Evolutionary conservation across 768 basidiomycete species (phyloP).

Genomic region (Grammothele lineata): DNA sequence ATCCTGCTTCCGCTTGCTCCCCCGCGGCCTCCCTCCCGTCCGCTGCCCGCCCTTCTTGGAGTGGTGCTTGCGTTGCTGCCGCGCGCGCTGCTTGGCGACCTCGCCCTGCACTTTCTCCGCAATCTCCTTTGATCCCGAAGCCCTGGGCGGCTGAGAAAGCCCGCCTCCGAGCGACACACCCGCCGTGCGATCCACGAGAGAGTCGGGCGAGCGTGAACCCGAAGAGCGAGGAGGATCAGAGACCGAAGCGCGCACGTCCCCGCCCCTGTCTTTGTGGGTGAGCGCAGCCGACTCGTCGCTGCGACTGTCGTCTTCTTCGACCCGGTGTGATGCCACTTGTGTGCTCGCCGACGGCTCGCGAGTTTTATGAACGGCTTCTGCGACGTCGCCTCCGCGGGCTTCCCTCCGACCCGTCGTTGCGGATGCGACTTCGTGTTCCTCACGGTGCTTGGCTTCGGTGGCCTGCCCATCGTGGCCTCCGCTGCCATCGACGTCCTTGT

Average conservation of each 20-base stretch:
- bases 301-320: too few relatives aligned
- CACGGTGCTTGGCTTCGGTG: constrained; percentile 6
- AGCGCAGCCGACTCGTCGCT: too few relatives aligned
- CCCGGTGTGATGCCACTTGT: too few relatives aligned
- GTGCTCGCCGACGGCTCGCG: background rate
- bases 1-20: constrained; percentile 85
- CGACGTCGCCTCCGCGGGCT: background rate
- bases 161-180: constrained; percentile 29
- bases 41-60: constrained; percentile 62
- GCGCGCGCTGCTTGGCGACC: constrained; percentile 52
- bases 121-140: constrained; percentile 34
- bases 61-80: constrained; percentile 74
- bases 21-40: constrained; percentile 62
- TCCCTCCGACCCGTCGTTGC: background rate
- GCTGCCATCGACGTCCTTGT: constrained; percentile 22
- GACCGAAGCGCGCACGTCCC: constrained; percentile 10
- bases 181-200: constrained; percentile 40
- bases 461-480: constrained; percentile 13
- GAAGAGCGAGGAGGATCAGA: constrained; percentile 14
- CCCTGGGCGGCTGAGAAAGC: background rate
- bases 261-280: constrained; percentile 1
- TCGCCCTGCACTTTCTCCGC: constrained; percentile 60
- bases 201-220: constrained; percentile 29
- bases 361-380: constrained; percentile 11
- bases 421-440: background rate